Evolutionary conservation across 164 flowering plant genomes (phyloP).

Genomic region (Euptelea pleiosperma): DNA sequence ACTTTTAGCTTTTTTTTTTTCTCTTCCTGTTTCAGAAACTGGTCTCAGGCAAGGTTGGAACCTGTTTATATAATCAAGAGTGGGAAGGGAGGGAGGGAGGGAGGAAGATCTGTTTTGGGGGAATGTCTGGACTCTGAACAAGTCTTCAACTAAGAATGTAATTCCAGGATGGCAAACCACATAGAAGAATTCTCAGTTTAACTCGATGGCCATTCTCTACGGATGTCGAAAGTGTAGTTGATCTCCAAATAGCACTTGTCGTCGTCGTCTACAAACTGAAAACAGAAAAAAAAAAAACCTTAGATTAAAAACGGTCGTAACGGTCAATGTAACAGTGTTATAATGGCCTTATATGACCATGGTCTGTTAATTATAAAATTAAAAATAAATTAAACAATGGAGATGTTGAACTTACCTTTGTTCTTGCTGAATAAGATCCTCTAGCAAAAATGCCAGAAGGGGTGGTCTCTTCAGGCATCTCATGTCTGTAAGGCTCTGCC

Average conservation of each 20-base stretch:
- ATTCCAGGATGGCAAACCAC: too few species aligned
- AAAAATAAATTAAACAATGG: too few species aligned
- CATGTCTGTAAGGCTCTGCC: constrained; percentile 51
- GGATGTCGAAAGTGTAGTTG: constrained; percentile 39
- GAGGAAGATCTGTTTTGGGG: not conserved
- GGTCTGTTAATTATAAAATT: too few species aligned
- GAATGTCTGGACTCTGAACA: too few species aligned
- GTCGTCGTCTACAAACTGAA: constrained; percentile 44
- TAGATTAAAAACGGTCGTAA: too few species aligned
- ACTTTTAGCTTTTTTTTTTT: constrained; percentile 8
- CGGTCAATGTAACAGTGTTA: too few species aligned
- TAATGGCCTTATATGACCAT: not conserved
- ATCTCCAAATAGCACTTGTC: constrained; percentile 38
- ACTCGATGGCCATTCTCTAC: constrained; percentile 33
- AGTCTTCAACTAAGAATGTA: not conserved
- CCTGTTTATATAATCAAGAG: not conserved
- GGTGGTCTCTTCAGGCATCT: constrained; percentile 60
- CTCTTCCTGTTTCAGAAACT: constrained; percentile 3
- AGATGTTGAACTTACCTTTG: constrained; percentile 46
- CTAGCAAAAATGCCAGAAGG: constrained; percentile 75
- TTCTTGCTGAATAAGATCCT: constrained; percentile 61
- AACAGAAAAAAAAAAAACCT: not conserved
- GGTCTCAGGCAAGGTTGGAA: not conserved
- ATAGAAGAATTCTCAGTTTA: constrained; percentile 6
- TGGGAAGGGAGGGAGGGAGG: not conserved